Evolutionary conservation across 371 early-diverging fungal species (phyloP).

Genomic region (Apophysomyces elegans): DNA sequence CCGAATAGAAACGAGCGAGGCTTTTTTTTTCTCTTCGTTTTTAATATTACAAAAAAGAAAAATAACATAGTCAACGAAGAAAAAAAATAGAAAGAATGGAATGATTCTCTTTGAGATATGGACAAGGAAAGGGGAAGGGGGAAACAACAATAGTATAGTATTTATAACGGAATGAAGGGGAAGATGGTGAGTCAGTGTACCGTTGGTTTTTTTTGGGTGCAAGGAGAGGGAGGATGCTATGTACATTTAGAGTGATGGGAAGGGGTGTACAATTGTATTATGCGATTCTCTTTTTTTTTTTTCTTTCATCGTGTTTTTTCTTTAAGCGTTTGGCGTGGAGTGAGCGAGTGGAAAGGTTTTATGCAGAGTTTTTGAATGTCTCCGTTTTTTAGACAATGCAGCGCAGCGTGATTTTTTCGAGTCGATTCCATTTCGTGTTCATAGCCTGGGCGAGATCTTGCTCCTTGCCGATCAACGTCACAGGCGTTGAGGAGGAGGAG

Average conservation of each 20-base stretch:
- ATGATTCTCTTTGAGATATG: conserved; percentile 5
- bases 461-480: conserved; percentile 30
- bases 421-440: conserved; percentile 32
- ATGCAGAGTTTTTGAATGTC: not conserved
- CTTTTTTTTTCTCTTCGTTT: not conserved
- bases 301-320: too few relatives aligned
- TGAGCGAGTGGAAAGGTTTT: not conserved
- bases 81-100: not conserved
- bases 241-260: not conserved
- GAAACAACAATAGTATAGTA: not conserved
- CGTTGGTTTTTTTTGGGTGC: not conserved
- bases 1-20: too few relatives aligned
- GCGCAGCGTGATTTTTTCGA: conserved; percentile 39
- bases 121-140: not conserved
- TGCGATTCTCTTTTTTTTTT: too few relatives aligned
- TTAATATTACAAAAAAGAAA: not conserved
- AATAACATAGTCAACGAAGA: conserved; percentile 3
- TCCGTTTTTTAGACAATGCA: conserved; percentile 28
- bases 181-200: not conserved
- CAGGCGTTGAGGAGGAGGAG: conserved; percentile 13
- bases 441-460: conserved; percentile 28
- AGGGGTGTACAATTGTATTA: not conserved
- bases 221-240: conserved; percentile 8
- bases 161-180: conserved; percentile 10
- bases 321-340: too few relatives aligned